Evolutionary conservation across 371 early-diverging fungal species (phyloP).

Genomic region (Mucor circinelloides): DNA sequence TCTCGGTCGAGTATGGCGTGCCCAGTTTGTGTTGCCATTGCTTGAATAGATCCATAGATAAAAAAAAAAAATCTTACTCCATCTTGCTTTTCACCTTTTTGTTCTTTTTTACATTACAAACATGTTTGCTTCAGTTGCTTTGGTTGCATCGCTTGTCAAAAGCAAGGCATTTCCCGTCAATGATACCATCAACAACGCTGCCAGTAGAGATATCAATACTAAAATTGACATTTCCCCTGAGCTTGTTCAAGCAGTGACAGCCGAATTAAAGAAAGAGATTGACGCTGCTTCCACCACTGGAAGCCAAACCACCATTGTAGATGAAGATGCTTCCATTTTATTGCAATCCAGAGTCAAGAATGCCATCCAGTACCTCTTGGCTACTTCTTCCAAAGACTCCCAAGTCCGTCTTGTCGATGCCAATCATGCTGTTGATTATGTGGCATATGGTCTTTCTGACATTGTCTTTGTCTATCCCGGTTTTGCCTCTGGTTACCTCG

Average conservation of each 20-base stretch:
- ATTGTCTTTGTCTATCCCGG: slow-evolving; percentile 80
- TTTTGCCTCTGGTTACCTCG: slow-evolving; percentile 60
- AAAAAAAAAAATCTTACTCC: slow-evolving; percentile 5
- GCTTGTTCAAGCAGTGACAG: slow-evolving; percentile 28
- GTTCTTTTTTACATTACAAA: not conserved
- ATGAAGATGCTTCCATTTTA: slow-evolving; percentile 38
- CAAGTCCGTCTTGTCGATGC: slow-evolving; percentile 54
- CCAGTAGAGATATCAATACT: not conserved
- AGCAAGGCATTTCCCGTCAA: slow-evolving; percentile 19
- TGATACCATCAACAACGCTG: not conserved
- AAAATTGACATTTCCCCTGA: slow-evolving; percentile 27
- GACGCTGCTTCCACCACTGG: slow-evolving; percentile 43
- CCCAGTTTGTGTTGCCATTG: slow-evolving; percentile 1
- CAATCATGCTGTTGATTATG: slow-evolving; percentile 71
- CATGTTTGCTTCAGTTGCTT: slow-evolving; percentile 37
- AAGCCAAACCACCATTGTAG: slow-evolving; percentile 51
- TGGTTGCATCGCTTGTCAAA: slow-evolving; percentile 35
- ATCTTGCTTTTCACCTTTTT: slow-evolving; percentile 5
- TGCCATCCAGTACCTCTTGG: slow-evolving; percentile 29
- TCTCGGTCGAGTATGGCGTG: slow-evolving; percentile 20
- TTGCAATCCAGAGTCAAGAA: slow-evolving; percentile 40
- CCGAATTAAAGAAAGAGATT: slow-evolving; percentile 29
- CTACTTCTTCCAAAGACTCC: slow-evolving; percentile 7
- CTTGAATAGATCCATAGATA: not conserved
- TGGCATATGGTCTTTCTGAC: slow-evolving; percentile 78